Base-by-base conservation (phyloP, 176 grass and related monocot genomes). In the Hordeum marinum region DNA sequence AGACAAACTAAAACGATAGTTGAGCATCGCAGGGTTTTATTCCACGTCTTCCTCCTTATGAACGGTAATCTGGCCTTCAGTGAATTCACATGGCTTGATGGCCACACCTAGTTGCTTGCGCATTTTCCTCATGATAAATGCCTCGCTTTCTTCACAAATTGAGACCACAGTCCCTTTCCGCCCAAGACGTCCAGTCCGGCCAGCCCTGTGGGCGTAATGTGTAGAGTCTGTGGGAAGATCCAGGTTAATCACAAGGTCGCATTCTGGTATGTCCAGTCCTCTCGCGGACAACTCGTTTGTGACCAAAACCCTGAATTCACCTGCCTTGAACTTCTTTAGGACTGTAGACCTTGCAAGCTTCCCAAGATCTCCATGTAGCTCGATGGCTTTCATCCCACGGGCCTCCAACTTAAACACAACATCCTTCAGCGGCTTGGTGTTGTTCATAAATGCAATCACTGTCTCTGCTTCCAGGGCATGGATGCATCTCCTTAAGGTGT, bases 231-330 rank as follows among this genome's bases (percentile, higher is more conserved):
- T 98, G 11, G 96, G 96, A 69, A 95, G 89, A 77, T 95, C 96
- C 83, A 98, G 85, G 93, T 98, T 98, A 10, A 98, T 88, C 68
- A 95, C 96, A 48, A 98, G 94, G 77, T 98, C 96, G 20, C 96
- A 98, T 80, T 98, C 93, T 21, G 93, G 91, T 83, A 98, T 93
- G 79, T 95, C 93, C 59, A 95, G 40, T 77, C 96, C 96, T 75
- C 96, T 94, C 7, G 93, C 96, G 55, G 93, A 94, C 26, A 98
- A 75, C 69, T 98, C 96, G 26, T 98, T 94, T 62, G 96, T 95
- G 52, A 94, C 96, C 40, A 98, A 78, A 83, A 98, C 90, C 88
- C 96, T 92, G 80, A 92, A 84, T 88, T 94, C 89, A 63, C 96
- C 91, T 1, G 88, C 77, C 86, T 94, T 95, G 55, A 98, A 94